These are phyloP conservation scores for Mucor ambiguus DNA, from an alignment of 371 early-diverging fungal genomes.

Conservation along the genomic window DNA sequence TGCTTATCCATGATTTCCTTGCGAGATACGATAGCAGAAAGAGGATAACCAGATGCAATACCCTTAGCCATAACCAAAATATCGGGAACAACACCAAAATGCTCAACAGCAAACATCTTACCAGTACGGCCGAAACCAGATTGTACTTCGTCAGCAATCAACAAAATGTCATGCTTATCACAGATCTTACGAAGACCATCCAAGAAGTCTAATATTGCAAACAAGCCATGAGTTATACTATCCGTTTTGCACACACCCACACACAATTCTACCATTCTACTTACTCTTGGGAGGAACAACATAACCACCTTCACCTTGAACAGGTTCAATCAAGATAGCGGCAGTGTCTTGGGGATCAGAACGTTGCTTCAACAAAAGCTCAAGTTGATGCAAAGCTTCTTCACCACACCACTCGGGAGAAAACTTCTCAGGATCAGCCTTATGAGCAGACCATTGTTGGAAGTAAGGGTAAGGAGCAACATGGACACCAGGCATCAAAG, in stretches of 20 bases:
- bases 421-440: constrained; percentile 42
- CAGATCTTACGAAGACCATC: constrained; percentile 66
- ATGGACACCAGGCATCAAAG: constrained; percentile 62
- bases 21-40: constrained; percentile 49
- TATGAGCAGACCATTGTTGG: constrained; percentile 50
- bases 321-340: constrained; percentile 79
- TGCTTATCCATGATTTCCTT: constrained; percentile 51
- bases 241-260: not conserved
- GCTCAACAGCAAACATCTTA: constrained; percentile 54
- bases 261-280: not conserved
- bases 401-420: constrained; percentile 49
- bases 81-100: constrained; percentile 48
- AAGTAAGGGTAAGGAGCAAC: constrained; percentile 58
- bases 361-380: constrained; percentile 53
- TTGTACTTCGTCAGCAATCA: constrained; percentile 49
- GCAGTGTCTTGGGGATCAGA: constrained; percentile 61
- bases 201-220: constrained; percentile 51
- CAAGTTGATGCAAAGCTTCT: constrained; percentile 51
- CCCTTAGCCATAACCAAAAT: constrained; percentile 62
- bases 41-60: constrained; percentile 56
- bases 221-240: not conserved
- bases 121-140: constrained; percentile 46
- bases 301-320: constrained; percentile 89
- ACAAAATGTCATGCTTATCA: constrained; percentile 46
- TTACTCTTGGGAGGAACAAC: constrained; percentile 64